Percentiles rank a stretch among this genome's conserved stretches.
Evolutionary conservation across 2,329 filamentous ascomycete species (phyloP).

Genomic region (Dactylellina cionopaga): DNA sequence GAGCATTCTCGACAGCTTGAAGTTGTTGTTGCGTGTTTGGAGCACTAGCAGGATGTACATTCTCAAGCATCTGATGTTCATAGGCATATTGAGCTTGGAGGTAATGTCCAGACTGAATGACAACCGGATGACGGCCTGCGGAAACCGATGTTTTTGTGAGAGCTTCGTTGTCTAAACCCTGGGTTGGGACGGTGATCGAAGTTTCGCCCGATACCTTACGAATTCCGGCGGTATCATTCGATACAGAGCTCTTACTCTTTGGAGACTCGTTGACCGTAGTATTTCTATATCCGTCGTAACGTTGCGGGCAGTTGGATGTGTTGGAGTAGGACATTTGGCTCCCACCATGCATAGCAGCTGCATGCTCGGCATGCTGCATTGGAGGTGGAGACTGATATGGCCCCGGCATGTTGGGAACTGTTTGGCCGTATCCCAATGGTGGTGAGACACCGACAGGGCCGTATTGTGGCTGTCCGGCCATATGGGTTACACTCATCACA

Average conservation of each 20-base stretch:
- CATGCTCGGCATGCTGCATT: neutral
- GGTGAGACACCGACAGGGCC: slow-evolving; percentile 25
- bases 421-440: slow-evolving; percentile 32
- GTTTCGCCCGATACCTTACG: slow-evolving; percentile 35
- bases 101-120: slow-evolving; percentile 21
- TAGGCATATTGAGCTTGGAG: slow-evolving; percentile 1
- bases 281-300: slow-evolving; percentile 15
- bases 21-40: slow-evolving; percentile 9
- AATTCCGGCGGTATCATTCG: slow-evolving; percentile 20
- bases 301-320: slow-evolving; percentile 7
- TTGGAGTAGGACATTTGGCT: slow-evolving; percentile 18
- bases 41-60: slow-evolving; percentile 18
- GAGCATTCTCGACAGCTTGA: neutral
- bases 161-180: neutral
- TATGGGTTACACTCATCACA: slow-evolving; percentile 16
- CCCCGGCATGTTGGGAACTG: slow-evolving; percentile 21
- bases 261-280: slow-evolving; percentile 16
- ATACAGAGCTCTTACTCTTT: slow-evolving; percentile 31
- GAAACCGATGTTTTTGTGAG: neutral
- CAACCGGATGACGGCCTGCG: neutral
- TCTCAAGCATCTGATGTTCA: slow-evolving; percentile 14
- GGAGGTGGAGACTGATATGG: slow-evolving; percentile 13
- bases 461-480: slow-evolving; percentile 27
- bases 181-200: slow-evolving; percentile 11
- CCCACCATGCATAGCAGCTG: slow-evolving; percentile 7